Evolutionary conservation across 1,284 basidiomycete species (phyloP).

Genomic region (Phylloporus sp.): DNA sequence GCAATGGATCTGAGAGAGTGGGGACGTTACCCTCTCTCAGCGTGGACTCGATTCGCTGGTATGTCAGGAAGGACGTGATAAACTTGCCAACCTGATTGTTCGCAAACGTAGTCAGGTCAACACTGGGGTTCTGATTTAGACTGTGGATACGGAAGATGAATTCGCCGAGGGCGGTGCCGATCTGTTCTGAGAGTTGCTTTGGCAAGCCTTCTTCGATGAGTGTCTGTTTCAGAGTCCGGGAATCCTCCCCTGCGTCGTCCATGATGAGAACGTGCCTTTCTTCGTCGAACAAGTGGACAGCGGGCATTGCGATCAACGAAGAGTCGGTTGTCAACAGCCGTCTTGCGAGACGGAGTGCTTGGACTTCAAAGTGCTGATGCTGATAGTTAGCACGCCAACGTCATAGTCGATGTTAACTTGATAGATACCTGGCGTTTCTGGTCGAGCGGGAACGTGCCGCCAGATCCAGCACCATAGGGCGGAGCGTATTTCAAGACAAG

Average conservation of each 20-base stretch:
- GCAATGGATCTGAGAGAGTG: constrained; percentile 44
- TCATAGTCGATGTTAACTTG: not conserved
- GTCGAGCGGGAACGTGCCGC: constrained; percentile 39
- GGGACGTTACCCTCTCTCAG: constrained; percentile 41
- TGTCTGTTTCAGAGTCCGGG: constrained; percentile 51
- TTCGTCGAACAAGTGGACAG: constrained; percentile 53
- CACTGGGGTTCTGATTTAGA: constrained; percentile 40
- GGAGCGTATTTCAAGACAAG: constrained; percentile 62
- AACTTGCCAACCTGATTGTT: constrained; percentile 46
- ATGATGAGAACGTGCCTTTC: constrained; percentile 56
- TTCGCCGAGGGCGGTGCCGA: constrained; percentile 54
- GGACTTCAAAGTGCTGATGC: constrained; percentile 53
- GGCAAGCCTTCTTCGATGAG: constrained; percentile 45
- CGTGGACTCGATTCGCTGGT: constrained; percentile 52
- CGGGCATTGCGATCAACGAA: constrained; percentile 51
- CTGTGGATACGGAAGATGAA: constrained; percentile 55
- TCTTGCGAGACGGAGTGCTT: constrained; percentile 48
- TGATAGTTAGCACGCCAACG: constrained; percentile 6
- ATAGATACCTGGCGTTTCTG: constrained; percentile 56
- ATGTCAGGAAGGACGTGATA: constrained; percentile 49
- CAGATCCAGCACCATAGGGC: constrained; percentile 41
- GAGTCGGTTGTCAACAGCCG: constrained; percentile 31
- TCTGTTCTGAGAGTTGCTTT: constrained; percentile 39
- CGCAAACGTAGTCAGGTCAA: constrained; percentile 42
- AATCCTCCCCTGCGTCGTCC: constrained; percentile 55